phyloP scores from a whole-genome alignment of 371 early-diverging fungal genomes.

The Apophysomyces variabilis region DNA sequence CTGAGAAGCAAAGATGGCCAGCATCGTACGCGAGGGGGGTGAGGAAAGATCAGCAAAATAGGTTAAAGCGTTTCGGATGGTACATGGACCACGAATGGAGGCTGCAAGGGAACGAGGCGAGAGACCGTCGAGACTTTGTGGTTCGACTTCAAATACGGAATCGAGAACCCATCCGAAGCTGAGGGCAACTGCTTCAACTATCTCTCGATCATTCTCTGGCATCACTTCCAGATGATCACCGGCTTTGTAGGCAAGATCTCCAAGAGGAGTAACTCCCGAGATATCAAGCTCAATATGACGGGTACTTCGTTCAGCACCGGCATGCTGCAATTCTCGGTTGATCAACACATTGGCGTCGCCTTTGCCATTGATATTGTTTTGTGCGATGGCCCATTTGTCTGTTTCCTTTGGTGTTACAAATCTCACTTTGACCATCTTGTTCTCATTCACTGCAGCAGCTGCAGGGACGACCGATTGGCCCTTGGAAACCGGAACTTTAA shows the following conservation, averaged over 20 bases:
- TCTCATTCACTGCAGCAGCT: slow-evolving; percentile 13
- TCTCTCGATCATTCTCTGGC: slow-evolving; percentile 45
- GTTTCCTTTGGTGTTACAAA: slow-evolving; percentile 37
- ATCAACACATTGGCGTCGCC: slow-evolving; percentile 25
- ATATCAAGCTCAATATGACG: slow-evolving; percentile 56
- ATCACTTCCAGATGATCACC: slow-evolving; percentile 65
- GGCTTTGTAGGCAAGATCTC: slow-evolving; percentile 38
- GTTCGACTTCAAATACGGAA: slow-evolving; percentile 55
- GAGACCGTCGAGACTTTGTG: slow-evolving; percentile 27
- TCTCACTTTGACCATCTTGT: slow-evolving; percentile 20
- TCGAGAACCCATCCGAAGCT: slow-evolving; percentile 57
- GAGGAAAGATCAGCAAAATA: slow-evolving; percentile 55
- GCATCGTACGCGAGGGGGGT: slow-evolving; percentile 51
- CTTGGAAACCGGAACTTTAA: slow-evolving; percentile 40
- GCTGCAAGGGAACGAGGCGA: slow-evolving; percentile 58
- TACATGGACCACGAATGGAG: slow-evolving; percentile 51
- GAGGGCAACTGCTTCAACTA: slow-evolving; percentile 52
- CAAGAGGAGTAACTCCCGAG: slow-evolving; percentile 26
- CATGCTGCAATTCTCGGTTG: slow-evolving; percentile 46
- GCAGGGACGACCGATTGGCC: slow-evolving; percentile 41
- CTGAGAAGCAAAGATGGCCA: slow-evolving; percentile 46
- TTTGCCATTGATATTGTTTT: slow-evolving; percentile 35
- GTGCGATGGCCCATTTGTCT: slow-evolving; percentile 34
- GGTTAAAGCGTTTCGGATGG: slow-evolving; percentile 52
- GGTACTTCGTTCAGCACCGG: slow-evolving; percentile 45